Percentiles rank a stretch among this genome's conserved stretches.
These are phyloP conservation scores for Pisolithus orientalis DNA, from an alignment of 768 basidiomycete genomes.

Conservation along the genomic window DNA sequence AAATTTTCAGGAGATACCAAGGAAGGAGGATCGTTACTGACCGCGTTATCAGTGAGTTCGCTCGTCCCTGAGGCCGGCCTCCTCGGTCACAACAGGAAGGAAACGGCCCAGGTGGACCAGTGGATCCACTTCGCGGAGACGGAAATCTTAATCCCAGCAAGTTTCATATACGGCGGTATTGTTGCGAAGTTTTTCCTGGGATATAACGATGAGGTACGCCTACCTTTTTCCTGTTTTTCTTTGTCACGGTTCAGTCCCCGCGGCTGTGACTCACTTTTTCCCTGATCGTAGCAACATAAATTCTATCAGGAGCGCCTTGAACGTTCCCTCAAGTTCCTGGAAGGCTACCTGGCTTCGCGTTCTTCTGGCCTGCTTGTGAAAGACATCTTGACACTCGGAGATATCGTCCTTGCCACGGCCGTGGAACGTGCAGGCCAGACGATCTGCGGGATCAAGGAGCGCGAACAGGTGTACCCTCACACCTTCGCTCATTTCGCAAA, in stretches of 20 bases:
- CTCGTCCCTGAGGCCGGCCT: conserved; percentile 1
- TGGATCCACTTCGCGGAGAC: conserved; percentile 7
- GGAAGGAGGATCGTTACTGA: not conserved
- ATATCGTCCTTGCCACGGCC: conserved; percentile 12
- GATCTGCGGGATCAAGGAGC: conserved; percentile 10
- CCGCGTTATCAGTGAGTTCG: conserved; percentile 1
- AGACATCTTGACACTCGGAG: conserved; percentile 12
- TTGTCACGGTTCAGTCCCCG: too few relatives aligned
- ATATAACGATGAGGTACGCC: not conserved
- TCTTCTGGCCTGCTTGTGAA: conserved; percentile 11
- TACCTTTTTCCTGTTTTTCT: not conserved
- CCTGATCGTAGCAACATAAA: not conserved
- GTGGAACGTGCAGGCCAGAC: not conserved
- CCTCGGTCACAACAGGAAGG: not conserved
- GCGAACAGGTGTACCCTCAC: conserved; percentile 5
- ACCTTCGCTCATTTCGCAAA: conserved; percentile 15
- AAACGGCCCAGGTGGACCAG: conserved; percentile 5
- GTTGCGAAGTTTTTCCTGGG: not conserved
- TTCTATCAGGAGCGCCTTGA: not conserved
- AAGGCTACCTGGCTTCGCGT: conserved; percentile 6
- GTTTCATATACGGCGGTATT: not conserved
- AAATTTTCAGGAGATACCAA: not conserved
- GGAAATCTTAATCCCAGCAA: not conserved
- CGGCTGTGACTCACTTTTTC: not conserved
- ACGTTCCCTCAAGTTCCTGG: conserved; percentile 10